Percentiles rank a stretch among this genome's conserved stretches.
phyloP scores from a whole-genome alignment of 2,329 filamentous ascomycete genomes.

The Neospermospora avenae region DNA sequence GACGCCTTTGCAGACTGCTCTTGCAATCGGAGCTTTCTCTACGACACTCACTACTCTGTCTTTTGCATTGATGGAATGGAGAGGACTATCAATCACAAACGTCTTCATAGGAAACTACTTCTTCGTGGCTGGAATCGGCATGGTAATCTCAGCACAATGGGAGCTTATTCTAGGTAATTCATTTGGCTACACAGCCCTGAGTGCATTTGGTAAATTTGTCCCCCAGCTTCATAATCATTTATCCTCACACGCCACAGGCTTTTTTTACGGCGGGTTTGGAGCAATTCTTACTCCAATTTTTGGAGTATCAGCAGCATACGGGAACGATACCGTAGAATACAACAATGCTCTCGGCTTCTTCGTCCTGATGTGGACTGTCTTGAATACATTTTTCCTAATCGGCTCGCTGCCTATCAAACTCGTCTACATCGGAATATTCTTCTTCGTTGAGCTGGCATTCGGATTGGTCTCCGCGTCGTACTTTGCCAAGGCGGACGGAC shows the following conservation, averaged over 20 bases:
- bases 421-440: constrained; percentile 47
- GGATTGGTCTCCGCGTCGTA: constrained; percentile 39
- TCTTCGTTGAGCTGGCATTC: constrained; percentile 45
- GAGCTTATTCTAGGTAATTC: constrained; percentile 50
- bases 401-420: constrained; percentile 44
- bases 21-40: constrained; percentile 51
- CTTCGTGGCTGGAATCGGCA: constrained; percentile 42
- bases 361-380: constrained; percentile 44
- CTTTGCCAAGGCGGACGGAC: constrained; percentile 44
- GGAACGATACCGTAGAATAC: constrained; percentile 40
- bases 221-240: too few relatives aligned
- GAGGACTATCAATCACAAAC: constrained; percentile 34
- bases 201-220: constrained; percentile 45
- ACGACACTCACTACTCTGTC: constrained; percentile 53
- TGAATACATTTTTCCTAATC: constrained; percentile 41
- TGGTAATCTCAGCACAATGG: constrained; percentile 55
- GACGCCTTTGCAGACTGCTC: constrained; percentile 38
- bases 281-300: constrained; percentile 46
- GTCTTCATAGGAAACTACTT: not conserved
- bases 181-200: constrained; percentile 51
- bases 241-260: constrained; percentile 28
- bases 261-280: constrained; percentile 50
- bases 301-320: constrained; percentile 44
- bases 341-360: constrained; percentile 50
- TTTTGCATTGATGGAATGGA: constrained; percentile 52